Evolutionary conservation across 306 rosid species (phyloP), one percentile per base, ranked within the genome.

Genomic region (Medicago arabica): DNA sequence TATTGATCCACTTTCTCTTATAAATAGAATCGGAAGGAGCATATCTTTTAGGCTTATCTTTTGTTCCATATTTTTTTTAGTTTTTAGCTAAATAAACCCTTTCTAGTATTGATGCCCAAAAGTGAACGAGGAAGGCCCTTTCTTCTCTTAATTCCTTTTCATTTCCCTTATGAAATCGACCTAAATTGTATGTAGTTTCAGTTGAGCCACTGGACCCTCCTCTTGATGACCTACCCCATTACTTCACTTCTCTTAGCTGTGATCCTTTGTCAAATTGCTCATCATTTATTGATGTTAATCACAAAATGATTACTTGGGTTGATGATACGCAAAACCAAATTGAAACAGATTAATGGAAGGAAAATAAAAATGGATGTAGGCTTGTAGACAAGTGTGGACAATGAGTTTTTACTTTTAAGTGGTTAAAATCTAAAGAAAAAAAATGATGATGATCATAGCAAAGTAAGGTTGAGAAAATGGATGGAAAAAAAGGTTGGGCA

Each of bases 401-500:
- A 50, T 78, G 71, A 83, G 39, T 64, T 86, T 75, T 57, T n/a
- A 55, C 16, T 55, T 28, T 41, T 18, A n/a, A 6, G n/a, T 9
- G 9, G 36, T n/a, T 75, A 28, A 61, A 65, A 64, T 16, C 10
- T 8, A 19, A 13, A 67, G 5, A 23, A 69, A 78, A 66, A 63
- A 70, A 75, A 34, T 7, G 36, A 31, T 8, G 38, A 31, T 46
- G 25, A 80, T 70, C 40, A 28, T 44, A 2, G 64, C 21, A 25
- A 57, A 44, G 57, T 9, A 49, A 57, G 36, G 16, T 16, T 60
- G 49, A 67, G 67, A 50, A 53, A n/a, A 69, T 67, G 44, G 69
- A 66, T 79, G 40, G 38, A 47, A 72, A 51, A 76, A 54, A 54
- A 50, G 19, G 74, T 43, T 17, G 77, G 73, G 79, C 87, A 88